Evolutionary conservation across 2,329 filamentous ascomycete species (phyloP), one percentile per base, ranked within the genome.

Genomic region (Colletotrichum spaethianum): DNA sequence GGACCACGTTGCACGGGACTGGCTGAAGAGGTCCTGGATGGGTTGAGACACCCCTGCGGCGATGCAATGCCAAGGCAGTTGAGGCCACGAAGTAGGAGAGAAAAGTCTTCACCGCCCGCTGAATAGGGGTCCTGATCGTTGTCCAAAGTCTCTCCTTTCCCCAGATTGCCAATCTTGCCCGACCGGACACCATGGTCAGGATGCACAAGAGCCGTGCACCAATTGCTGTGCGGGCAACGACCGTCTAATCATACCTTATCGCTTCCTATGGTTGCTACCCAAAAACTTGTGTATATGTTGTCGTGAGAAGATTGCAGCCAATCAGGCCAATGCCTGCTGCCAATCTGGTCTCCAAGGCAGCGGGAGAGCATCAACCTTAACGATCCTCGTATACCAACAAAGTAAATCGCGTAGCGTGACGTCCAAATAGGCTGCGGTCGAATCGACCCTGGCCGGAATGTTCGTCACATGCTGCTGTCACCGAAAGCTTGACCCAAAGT

Each of bases 41-140:
- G 46, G 53, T 38, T 60, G 28, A 46, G 50, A 28, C 11, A 53
- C 57, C 60, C 67, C 59, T 52, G 59, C 40, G 33, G 53, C 42
- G 40, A 56, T 31, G 60, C 52, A 14, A 18, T 38, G 70, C 59
- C 70, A 63, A 72, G 70, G 28, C 44, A 28, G 70, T 63, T 69
- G 65, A 72, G 70, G 70, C 70, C 70, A 72, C 70, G 59, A 63
- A 60, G 60, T 64, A 40, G 20, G 11, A n/a, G n/a, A 40, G 36
- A 67, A 72, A 72, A 70, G 70, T 72, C 70, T 69, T 72, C 70
- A 72, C 70, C 65, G 70, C 70, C 70, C 70, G 67, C 31, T 6
- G 5, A 48, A 48, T 61, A 61, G 20, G 12, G 57, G 57, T 50
- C 33, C 44, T n/a, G 44, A 36, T n/a, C 36, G 33, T 26, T n/a